Evolutionary conservation across 176 grass and related monocot species (phyloP).

Genomic region (Aegilops speltoides): DNA sequence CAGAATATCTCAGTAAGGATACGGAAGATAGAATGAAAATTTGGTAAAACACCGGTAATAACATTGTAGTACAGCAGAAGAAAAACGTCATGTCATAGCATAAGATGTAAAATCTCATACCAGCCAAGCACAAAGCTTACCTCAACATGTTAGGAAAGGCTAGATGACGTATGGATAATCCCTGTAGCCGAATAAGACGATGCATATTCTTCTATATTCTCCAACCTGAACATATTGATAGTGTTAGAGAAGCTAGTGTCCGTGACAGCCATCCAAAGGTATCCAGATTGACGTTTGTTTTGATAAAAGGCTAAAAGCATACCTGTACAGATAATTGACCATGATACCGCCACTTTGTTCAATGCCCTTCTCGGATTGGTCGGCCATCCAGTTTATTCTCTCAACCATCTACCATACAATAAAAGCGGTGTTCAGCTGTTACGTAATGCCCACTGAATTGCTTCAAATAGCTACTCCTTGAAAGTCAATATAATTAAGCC

Average conservation of each 20-base stretch:
- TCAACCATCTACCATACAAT: conserved; percentile 61
- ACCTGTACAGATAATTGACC: conserved; percentile 98
- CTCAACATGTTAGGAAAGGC: conserved; percentile 62
- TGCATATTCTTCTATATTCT: conserved; percentile 79
- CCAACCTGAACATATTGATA: conserved; percentile 49
- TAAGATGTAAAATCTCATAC: background rate
- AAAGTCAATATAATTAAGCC: background rate
- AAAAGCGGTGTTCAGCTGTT: background rate
- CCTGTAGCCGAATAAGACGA: conserved; percentile 68
- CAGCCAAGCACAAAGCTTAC: conserved; percentile 30
- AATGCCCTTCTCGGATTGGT: conserved; percentile 93
- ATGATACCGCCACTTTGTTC: conserved; percentile 95
- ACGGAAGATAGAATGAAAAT: background rate
- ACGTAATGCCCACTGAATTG: background rate
- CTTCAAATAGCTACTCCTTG: background rate
- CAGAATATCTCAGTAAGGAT: conserved; percentile 15
- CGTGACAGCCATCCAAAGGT: background rate
- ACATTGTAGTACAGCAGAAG: background rate
- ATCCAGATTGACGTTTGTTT: conserved; percentile 3
- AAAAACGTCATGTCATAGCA: background rate
- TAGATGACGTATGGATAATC: conserved; percentile 57
- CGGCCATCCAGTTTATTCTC: conserved; percentile 96
- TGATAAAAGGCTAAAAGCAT: conserved; percentile 11
- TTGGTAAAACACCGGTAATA: background rate
- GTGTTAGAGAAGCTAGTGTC: background rate